phyloP scores from a whole-genome alignment of 2,329 filamentous ascomycete genomes.

The Conoideocrella luteorostrata region DNA sequence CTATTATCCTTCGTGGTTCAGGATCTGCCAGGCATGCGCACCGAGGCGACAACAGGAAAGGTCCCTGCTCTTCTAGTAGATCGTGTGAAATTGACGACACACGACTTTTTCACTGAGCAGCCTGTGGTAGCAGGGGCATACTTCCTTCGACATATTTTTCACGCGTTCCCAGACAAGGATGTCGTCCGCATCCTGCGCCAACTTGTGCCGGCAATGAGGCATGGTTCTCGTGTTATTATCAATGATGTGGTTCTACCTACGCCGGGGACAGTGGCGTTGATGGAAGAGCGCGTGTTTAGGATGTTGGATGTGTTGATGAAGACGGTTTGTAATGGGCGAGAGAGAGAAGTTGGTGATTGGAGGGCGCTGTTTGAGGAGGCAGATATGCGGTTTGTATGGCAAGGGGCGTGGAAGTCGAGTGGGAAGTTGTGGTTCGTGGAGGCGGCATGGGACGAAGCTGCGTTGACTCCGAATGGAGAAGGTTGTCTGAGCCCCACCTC shows the following conservation, averaged over 20 bases:
- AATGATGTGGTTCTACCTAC: slow-evolving; percentile 30
- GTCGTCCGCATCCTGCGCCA: slow-evolving; percentile 35
- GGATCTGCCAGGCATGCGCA: slow-evolving; percentile 36
- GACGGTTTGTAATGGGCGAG: slow-evolving; percentile 37
- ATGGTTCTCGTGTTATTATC: slow-evolving; percentile 36
- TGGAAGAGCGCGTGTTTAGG: slow-evolving; percentile 32
- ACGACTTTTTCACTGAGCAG: slow-evolving; percentile 49
- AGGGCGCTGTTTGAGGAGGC: slow-evolving; percentile 31
- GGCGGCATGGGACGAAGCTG: slow-evolving; percentile 25
- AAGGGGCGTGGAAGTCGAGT: slow-evolving; percentile 20
- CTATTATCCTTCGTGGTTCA: slow-evolving; percentile 39
- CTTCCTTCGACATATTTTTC: slow-evolving; percentile 48
- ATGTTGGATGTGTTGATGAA: slow-evolving; percentile 43
- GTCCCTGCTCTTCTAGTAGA: slow-evolving; percentile 25
- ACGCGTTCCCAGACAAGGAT: slow-evolving; percentile 48
- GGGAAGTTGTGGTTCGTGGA: slow-evolving; percentile 31
- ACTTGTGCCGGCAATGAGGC: slow-evolving; percentile 42
- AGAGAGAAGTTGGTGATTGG: slow-evolving; percentile 38
- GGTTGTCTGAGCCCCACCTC: no score
- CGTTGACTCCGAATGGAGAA: no score
- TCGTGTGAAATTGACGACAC: slow-evolving; percentile 32
- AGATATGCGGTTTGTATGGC: slow-evolving; percentile 30
- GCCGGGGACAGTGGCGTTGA: slow-evolving; percentile 21
- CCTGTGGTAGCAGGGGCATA: slow-evolving; percentile 45
- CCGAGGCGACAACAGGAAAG: slow-evolving; percentile 23